Percentiles rank a stretch among this genome's conserved stretches.
These are phyloP conservation scores for Obelidium mucronatum DNA, from an alignment of 192 early-diverging fungal genomes.

Conservation along the genomic window DNA sequence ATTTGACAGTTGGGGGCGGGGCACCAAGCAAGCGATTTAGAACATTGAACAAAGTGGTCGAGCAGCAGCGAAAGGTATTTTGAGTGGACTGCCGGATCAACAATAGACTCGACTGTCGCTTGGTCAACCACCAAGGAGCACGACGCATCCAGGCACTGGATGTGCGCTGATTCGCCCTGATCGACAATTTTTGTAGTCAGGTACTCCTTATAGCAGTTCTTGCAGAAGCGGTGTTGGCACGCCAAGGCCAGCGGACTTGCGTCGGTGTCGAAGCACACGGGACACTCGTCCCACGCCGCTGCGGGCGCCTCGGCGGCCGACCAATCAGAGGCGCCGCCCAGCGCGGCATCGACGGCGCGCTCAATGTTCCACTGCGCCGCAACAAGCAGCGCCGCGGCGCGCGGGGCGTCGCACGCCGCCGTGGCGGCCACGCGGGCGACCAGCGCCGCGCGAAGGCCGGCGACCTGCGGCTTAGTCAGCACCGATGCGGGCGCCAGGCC, in stretches of 20 bases:
- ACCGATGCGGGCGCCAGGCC: too few species aligned
- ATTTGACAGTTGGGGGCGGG: slow-evolving; percentile 85
- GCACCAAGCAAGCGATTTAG: slow-evolving; percentile 84
- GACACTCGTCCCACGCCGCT: too few species aligned
- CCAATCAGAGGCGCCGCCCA: neutral
- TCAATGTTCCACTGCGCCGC: too few species aligned
- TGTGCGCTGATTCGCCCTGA: slow-evolving; percentile 86
- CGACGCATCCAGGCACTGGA: slow-evolving; percentile 78
- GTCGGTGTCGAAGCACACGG: slow-evolving; percentile 77
- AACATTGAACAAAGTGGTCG: slow-evolving; percentile 93
- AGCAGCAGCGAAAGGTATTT: slow-evolving; percentile 80
- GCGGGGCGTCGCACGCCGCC: too few species aligned
- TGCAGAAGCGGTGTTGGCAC: slow-evolving; percentile 91
- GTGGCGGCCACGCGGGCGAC: too few species aligned
- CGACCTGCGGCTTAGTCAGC: too few species aligned
- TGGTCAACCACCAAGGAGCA: slow-evolving; percentile 87
- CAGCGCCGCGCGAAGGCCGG: too few species aligned
- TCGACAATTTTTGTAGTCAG: slow-evolving; percentile 82
- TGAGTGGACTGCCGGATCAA: slow-evolving; percentile 58
- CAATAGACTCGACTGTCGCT: slow-evolving; percentile 73
- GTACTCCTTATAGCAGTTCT: slow-evolving; percentile 85
- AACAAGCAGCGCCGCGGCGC: too few species aligned
- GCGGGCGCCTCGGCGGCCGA: neutral
- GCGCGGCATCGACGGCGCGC: too few species aligned
- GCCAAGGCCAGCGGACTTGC: slow-evolving; percentile 50